Conservation (phyloP, 1,284 basidiomycete genomes). For the Cutaneotrichosporon sp. region DNA sequence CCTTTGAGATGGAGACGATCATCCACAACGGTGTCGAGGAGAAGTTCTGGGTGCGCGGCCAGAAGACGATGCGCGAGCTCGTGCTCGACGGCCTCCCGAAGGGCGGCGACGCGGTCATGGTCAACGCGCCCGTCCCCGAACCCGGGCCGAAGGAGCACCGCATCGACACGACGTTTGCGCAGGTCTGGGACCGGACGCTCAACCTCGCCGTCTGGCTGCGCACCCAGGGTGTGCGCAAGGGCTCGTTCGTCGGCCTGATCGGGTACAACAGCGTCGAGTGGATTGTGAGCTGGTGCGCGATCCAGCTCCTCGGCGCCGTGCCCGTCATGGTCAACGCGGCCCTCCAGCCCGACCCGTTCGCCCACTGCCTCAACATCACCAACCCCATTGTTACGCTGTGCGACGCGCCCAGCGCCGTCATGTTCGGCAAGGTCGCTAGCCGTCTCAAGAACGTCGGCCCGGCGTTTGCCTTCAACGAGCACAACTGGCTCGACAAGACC, state of each 20-base stretch:
- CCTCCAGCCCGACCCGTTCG: conserved; percentile 18
- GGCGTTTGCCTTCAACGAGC: conserved; percentile 5
- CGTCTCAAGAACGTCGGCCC: conserved; percentile 2
- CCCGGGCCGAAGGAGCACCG: conserved; percentile 15
- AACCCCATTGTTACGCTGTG: conserved; percentile 35
- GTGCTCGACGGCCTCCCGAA: neutral
- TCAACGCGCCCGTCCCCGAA: conserved; percentile 35
- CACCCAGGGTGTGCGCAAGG: conserved; percentile 31
- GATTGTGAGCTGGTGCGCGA: conserved; percentile 39
- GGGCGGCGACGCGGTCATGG: conserved; percentile 12
- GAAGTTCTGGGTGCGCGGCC: too few relatives aligned
- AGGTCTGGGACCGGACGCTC: conserved; percentile 30
- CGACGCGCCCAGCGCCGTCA: conserved; percentile 32
- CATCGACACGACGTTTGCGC: conserved; percentile 30
- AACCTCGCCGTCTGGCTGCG: conserved; percentile 37
- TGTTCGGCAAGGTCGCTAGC: conserved; percentile 21
- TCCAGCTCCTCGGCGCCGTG: conserved; percentile 42
- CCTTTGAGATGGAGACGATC: too few relatives aligned
- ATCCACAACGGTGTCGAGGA: too few relatives aligned
- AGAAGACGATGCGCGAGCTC: neutral
- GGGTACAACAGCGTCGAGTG: conserved; percentile 39
- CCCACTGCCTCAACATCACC: conserved; percentile 36
- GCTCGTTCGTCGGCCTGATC: conserved; percentile 39
- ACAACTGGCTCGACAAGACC: neutral
- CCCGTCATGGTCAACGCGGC: conserved; percentile 36